Percentiles rank a stretch among this genome's conserved stretches.
phyloP scores from a whole-genome alignment of 2,329 filamentous ascomycete genomes.

The Podosphaera leucotricha region DNA sequence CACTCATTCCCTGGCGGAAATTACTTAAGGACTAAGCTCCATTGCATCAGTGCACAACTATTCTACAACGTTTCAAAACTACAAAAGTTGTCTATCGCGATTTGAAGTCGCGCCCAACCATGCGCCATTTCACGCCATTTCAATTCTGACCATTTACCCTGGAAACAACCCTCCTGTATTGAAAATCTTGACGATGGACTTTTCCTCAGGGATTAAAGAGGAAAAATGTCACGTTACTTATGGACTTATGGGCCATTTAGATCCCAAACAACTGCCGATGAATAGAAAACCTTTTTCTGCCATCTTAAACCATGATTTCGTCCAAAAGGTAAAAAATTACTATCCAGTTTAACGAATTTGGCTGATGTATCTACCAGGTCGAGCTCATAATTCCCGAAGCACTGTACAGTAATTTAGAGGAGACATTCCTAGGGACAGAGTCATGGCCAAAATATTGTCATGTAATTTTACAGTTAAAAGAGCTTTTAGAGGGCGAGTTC shows the following conservation, averaged over 20 bases:
- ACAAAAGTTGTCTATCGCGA: no score
- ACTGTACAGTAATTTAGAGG: constrained; percentile 27
- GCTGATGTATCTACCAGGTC: constrained; percentile 20
- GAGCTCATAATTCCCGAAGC: constrained; percentile 53
- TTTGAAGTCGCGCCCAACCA: no score
- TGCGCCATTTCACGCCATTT: no score
- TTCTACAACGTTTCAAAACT: no score
- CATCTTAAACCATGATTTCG: constrained; percentile 39
- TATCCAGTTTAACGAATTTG: background rate
- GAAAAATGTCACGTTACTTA: constrained; percentile 53
- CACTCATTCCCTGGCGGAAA: no score
- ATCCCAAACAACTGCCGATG: constrained; percentile 42
- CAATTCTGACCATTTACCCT: no score
- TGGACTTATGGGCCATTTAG: constrained; percentile 42
- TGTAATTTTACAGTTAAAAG: constrained; percentile 47
- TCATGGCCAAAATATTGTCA: constrained; percentile 31
- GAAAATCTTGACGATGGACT: constrained; percentile 25
- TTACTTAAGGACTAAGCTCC: no score
- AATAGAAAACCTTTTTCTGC: constrained; percentile 58
- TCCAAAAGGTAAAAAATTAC: constrained; percentile 25
- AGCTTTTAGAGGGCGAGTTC: constrained; percentile 51
- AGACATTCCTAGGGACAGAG: constrained; percentile 23
- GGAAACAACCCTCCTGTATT: no score
- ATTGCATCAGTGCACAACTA: no score
- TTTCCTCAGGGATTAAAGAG: constrained; percentile 16